Evolutionary conservation across 1,284 basidiomycete species (phyloP).

Genomic region (Coniferiporia weirii): DNA sequence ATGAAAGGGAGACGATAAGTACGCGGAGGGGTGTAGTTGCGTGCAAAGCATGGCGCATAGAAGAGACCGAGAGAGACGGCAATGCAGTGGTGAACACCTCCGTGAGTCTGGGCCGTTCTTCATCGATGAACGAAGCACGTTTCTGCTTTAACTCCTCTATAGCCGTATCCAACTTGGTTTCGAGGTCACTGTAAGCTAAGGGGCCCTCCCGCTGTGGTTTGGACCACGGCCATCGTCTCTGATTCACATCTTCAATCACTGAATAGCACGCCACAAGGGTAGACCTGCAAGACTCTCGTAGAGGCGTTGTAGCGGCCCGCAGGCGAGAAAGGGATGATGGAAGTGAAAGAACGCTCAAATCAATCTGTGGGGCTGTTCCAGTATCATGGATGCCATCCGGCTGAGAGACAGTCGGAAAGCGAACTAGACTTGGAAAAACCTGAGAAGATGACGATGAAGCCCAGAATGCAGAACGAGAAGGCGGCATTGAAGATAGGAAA

Average conservation of each 20-base stretch:
- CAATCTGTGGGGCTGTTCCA: slow-evolving; percentile 36
- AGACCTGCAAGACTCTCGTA: slow-evolving; percentile 38
- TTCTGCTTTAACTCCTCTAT: no score
- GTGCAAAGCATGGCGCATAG: slow-evolving; percentile 20
- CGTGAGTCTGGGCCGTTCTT: slow-evolving; percentile 29
- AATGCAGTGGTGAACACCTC: slow-evolving; percentile 34
- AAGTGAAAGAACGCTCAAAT: slow-evolving; percentile 26
- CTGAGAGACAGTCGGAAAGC: no score
- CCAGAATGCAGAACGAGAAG: no score
- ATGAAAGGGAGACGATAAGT: slow-evolving; percentile 45
- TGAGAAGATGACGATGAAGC: no score
- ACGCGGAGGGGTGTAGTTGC: slow-evolving; percentile 31
- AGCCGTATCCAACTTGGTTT: no score
- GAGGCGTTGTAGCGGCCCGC: slow-evolving; percentile 43
- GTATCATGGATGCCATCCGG: slow-evolving; percentile 27
- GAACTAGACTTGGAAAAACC: no score
- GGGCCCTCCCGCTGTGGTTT: no score
- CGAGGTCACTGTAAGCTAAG: no score
- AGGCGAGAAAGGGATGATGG: slow-evolving; percentile 39
- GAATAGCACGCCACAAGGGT: slow-evolving; percentile 36
- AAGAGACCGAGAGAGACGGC: slow-evolving; percentile 36
- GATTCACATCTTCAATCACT: slow-evolving; percentile 42
- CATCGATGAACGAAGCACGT: no score
- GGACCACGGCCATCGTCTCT: slow-evolving; percentile 35
- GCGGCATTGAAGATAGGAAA: no score